These are phyloP conservation scores for Coriolopsis trogii DNA, from an alignment of 1,284 basidiomycete genomes.

Conservation along the genomic window DNA sequence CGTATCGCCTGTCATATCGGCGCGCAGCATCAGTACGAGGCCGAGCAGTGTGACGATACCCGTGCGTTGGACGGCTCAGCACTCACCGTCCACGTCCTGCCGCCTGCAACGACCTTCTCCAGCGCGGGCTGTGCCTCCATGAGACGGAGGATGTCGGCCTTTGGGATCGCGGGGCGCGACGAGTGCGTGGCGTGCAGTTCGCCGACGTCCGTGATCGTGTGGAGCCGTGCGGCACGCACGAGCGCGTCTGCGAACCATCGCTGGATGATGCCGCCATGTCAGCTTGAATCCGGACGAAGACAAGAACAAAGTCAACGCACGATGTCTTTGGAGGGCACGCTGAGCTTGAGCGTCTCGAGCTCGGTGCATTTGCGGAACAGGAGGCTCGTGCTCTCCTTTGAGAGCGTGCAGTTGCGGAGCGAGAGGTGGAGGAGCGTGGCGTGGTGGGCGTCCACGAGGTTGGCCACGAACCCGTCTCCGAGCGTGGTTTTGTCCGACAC, in stretches of 20 bases:
- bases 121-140: conserved; percentile 46
- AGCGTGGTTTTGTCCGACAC: conserved; percentile 48
- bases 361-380: conserved; percentile 47
- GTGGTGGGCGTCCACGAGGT: conserved; percentile 47
- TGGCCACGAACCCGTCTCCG: conserved; percentile 42
- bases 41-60: background rate
- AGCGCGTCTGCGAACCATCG: conserved; percentile 36
- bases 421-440: conserved; percentile 47
- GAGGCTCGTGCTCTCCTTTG: conserved; percentile 39
- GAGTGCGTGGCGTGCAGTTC: conserved; percentile 49
- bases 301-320: conserved; percentile 41
- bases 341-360: conserved; percentile 54
- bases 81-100: conserved; percentile 61
- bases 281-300: background rate
- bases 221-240: conserved; percentile 42
- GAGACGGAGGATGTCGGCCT: conserved; percentile 44
- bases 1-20: conserved; percentile 17
- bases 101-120: conserved; percentile 52
- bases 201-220: conserved; percentile 50
- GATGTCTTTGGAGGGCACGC: conserved; percentile 52
- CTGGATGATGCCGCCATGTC: conserved; percentile 18
- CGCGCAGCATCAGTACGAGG: background rate
- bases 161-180: conserved; percentile 41
- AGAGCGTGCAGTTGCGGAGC: conserved; percentile 50
- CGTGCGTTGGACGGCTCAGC: background rate